A percentile compares a stretch with the other conserved stretches of the same genome.
phyloP scores from a whole-genome alignment of 768 basidiomycete genomes.

The Leccinum fibrillosum region DNA sequence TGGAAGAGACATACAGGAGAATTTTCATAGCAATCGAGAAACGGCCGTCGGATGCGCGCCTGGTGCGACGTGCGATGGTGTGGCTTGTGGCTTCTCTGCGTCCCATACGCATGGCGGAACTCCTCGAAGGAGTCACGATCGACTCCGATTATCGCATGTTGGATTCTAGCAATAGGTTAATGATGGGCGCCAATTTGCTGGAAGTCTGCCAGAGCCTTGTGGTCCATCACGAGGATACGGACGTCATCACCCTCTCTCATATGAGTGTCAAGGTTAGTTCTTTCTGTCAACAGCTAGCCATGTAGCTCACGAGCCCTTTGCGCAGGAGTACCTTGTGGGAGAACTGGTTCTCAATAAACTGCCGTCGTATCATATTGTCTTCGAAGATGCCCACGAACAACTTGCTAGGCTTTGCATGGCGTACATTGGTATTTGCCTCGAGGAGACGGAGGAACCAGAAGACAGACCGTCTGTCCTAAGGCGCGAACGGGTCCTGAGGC shows the following conservation, averaged over 20 bases:
- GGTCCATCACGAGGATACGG: conserved; percentile 7
- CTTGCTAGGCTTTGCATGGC: conserved; percentile 11
- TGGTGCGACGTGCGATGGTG: conserved; percentile 5
- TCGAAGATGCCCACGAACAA: conserved; percentile 5
- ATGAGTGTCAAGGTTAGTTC: conserved; percentile 17
- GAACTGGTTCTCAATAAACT: neutral
- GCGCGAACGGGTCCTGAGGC: neutral
- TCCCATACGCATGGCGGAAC: conserved; percentile 8
- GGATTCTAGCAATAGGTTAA: neutral
- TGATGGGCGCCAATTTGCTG: neutral
- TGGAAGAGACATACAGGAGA: conserved; percentile 22
- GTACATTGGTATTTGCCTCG: conserved; percentile 8
- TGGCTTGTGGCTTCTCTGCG: conserved; percentile 12
- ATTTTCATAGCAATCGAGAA: conserved; percentile 14
- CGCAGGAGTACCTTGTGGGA: conserved; percentile 14
- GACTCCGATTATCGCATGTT: neutral
- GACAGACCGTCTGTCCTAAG: neutral
- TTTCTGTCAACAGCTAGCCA: too few species aligned
- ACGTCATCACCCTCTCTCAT: conserved; percentile 10
- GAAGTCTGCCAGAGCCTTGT: conserved; percentile 7
- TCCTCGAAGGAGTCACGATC: conserved; percentile 8
- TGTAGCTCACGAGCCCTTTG: neutral
- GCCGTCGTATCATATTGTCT: conserved; percentile 1
- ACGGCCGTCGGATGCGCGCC: neutral
- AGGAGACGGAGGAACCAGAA: neutral